phyloP scores from a whole-genome alignment of 139 green algal genomes.

The Tetradesmus lagerheimii region DNA sequence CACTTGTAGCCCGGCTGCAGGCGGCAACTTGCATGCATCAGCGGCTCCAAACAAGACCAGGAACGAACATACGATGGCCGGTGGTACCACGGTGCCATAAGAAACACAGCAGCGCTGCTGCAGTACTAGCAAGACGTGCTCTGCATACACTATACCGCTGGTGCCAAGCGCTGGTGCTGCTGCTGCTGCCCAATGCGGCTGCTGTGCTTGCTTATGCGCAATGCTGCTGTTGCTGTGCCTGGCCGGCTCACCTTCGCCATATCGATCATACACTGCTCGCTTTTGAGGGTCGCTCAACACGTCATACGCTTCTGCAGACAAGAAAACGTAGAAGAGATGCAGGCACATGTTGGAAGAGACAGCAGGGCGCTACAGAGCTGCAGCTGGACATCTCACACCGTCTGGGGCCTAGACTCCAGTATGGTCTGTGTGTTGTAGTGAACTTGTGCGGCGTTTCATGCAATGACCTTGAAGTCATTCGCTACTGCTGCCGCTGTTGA shows the following conservation, averaged over 20 bases:
- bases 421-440: no score
- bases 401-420: no score
- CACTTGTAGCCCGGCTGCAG: no score
- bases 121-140: not conserved
- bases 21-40: not conserved
- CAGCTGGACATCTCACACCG: no score
- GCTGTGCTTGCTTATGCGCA: not conserved
- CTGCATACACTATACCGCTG: no score
- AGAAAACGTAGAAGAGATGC: not conserved
- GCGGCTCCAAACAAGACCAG: no score
- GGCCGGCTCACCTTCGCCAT: slow-evolving; percentile 70
- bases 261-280: slow-evolving; percentile 82
- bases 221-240: not conserved
- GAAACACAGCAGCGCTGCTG: no score
- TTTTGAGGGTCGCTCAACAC: slow-evolving; percentile 88
- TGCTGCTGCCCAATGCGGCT: not conserved
- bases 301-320: slow-evolving; percentile 82
- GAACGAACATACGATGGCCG: no score
- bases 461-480: no score
- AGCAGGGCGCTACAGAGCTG: no score
- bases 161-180: no score
- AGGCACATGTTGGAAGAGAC: not conserved
- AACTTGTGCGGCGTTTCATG: not conserved
- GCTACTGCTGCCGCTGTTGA: not conserved
- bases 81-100: no score